Evolutionary conservation across 2,329 filamentous ascomycete species (phyloP), one percentile per base, ranked within the genome.

Genomic region (Ophiostoma tasmaniense): DNA sequence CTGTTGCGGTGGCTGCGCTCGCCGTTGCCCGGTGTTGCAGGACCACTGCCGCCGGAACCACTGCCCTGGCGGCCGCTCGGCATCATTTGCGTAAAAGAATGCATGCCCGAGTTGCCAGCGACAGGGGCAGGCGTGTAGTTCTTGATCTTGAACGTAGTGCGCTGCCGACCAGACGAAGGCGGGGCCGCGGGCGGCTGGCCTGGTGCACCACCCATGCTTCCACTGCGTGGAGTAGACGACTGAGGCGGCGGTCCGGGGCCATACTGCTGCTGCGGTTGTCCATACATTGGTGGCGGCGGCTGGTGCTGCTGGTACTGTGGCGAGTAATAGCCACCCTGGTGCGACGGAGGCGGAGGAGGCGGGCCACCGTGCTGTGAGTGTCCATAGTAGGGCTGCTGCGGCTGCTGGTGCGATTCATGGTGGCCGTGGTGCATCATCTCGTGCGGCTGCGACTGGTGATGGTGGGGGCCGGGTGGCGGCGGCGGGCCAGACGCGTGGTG

Each of bases 131-230:
- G 72, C 30, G 72, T 74, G 66, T 76, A 76, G 67, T 76, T 75
- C 71, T 78, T 79, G 35, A 79, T 73, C 70, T 76, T 79, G 68
- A 79, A 77, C 66, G 74, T 77, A 0, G 75, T 74, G 0, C 73
- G 73, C 20, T 73, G 72, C 5, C 72, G 71, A 22, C 71, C 71
- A 1, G 68, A 67, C 1, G 70, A 52, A 0, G 71, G 71, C 14
- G 71, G 70, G 8, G 70, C 71, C 8, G 70, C 2, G 6, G 37
- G 66, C 61, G 4, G 64, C 33, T 6, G 69, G 52, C 37, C 30
- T 11, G 28, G 8, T 13, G 2, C 39, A 37, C 10, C 20, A 17
- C 39, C 55, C 39, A 42, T 55, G 66, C 22, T 30, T 10, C 61
- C 25, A 37, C 35, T 62, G 55, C 67, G 67, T 22, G 20, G 25